phyloP scores from a whole-genome alignment of 768 basidiomycete genomes.

The Boletellus emodensis region DNA sequence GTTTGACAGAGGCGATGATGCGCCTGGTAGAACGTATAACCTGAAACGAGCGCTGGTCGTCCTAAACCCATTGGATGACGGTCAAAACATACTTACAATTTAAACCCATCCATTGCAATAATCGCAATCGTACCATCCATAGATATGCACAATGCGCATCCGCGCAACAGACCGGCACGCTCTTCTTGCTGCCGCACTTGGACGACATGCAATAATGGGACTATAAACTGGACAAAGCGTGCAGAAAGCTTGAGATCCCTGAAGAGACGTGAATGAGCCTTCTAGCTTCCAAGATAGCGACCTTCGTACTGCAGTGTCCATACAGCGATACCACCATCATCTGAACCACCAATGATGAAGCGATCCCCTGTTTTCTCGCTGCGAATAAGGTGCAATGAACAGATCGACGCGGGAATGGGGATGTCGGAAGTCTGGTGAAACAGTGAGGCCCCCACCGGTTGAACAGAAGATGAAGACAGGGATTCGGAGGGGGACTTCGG shows the following conservation, averaged over 20 bases:
- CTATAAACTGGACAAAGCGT: slow-evolving; percentile 69
- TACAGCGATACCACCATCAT: slow-evolving; percentile 73
- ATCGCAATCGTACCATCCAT: slow-evolving; percentile 79
- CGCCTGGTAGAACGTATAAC: slow-evolving; percentile 77
- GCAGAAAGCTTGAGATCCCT: slow-evolving; percentile 66
- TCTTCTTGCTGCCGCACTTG: slow-evolving; percentile 47
- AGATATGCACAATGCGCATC: slow-evolving; percentile 69
- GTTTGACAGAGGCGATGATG: slow-evolving; percentile 58
- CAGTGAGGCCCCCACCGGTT: slow-evolving; percentile 1
- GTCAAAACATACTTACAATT: slow-evolving; percentile 58
- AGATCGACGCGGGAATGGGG: slow-evolving; percentile 43
- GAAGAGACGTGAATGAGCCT: slow-evolving; percentile 1
- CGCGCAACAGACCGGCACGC: slow-evolving; percentile 53
- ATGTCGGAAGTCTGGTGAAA: slow-evolving; percentile 41
- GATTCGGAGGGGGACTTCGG: background rate
- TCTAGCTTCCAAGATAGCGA: background rate
- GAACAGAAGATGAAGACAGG: background rate
- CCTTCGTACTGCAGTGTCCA: slow-evolving; percentile 62
- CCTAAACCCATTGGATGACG: background rate
- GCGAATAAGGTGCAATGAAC: slow-evolving; percentile 49
- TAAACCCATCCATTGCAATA: slow-evolving; percentile 68
- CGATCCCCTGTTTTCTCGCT: slow-evolving; percentile 58
- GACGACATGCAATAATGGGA: slow-evolving; percentile 57
- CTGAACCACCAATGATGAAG: slow-evolving; percentile 68
- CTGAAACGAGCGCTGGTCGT: slow-evolving; percentile 36